Conservation (phyloP, 352 stramenopile species). For the Peronosclerospora sorghi region DNA sequence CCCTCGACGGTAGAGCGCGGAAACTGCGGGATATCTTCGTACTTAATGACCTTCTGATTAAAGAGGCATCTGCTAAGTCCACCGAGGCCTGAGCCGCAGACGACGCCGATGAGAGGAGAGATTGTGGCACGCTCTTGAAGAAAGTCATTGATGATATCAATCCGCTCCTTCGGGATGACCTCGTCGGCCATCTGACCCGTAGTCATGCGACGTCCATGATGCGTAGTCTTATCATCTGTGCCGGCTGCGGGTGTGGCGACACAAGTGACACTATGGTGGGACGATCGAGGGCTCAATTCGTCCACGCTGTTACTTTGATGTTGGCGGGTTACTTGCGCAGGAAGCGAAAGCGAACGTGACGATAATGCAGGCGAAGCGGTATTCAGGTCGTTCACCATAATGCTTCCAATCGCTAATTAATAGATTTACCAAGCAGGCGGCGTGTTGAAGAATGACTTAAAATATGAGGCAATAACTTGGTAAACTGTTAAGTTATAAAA, state of each 20-base stretch:
- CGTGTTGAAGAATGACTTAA: constrained; percentile 11
- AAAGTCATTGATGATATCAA: constrained; percentile 73
- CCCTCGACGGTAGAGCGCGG: constrained; percentile 88
- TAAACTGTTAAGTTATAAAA: no score
- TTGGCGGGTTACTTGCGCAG: constrained; percentile 18
- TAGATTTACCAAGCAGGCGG: neutral
- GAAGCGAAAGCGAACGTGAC: neutral
- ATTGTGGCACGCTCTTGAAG: constrained; percentile 34
- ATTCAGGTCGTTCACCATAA: constrained; percentile 30
- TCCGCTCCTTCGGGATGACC: constrained; percentile 47
- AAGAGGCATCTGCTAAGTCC: constrained; percentile 85
- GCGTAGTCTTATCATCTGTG: constrained; percentile 4
- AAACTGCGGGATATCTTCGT: constrained; percentile 91
- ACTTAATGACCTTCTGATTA: constrained; percentile 86
- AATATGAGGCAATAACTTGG: neutral
- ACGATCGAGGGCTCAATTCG: constrained; percentile 10
- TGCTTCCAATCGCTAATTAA: neutral
- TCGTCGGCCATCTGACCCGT: constrained; percentile 62
- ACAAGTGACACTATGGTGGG: constrained; percentile 4
- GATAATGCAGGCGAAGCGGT: neutral
- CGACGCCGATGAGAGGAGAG: constrained; percentile 70
- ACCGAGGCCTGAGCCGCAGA: constrained; percentile 92
- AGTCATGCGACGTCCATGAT: constrained; percentile 31
- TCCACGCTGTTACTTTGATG: constrained; percentile 41
- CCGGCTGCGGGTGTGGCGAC: constrained; percentile 5